Conservation (phyloP, 345 rosid species). For the Rhodomyrtus tomentosa region DNA sequence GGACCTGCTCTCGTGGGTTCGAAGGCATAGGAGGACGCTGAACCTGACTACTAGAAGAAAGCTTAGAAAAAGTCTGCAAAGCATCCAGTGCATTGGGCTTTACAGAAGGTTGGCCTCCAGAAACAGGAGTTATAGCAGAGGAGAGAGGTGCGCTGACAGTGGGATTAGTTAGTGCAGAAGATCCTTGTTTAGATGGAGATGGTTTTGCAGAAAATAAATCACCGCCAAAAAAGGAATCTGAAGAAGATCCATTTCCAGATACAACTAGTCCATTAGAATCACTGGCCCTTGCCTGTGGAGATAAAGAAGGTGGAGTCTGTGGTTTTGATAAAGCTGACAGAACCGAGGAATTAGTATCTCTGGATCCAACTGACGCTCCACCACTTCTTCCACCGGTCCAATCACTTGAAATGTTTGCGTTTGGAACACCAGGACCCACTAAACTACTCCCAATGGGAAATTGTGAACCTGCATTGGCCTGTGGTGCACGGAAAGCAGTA, state of each 20-base stretch:
- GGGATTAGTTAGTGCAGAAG: constrained; percentile 30
- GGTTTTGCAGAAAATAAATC: constrained; percentile 44
- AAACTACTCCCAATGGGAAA: constrained; percentile 34
- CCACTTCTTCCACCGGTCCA: constrained; percentile 45
- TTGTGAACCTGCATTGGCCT: constrained; percentile 26
- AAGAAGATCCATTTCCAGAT: constrained; percentile 53
- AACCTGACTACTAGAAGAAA: constrained; percentile 45
- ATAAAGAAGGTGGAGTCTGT: constrained; percentile 22
- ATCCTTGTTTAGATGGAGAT: constrained; percentile 34
- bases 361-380: constrained; percentile 32
- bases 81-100: constrained; percentile 59
- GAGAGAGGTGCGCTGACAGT: constrained; percentile 24
- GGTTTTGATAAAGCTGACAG: constrained; percentile 24
- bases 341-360: constrained; percentile 24
- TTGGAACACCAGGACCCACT: constrained; percentile 26
- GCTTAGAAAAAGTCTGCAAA: constrained; percentile 57
- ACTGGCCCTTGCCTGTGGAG: constrained; percentile 18
- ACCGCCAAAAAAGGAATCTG: constrained; percentile 36
- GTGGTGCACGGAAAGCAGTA: constrained; percentile 38
- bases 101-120: constrained; percentile 39
- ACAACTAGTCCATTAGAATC: constrained; percentile 38
- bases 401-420: constrained; percentile 31
- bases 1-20: constrained; percentile 34
- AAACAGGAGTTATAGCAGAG: constrained; percentile 35
- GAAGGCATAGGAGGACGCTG: constrained; percentile 35